These are phyloP conservation scores for Xylaria nigripes DNA, from an alignment of 495 filamentous ascomycete genomes.

Conservation along the genomic window DNA sequence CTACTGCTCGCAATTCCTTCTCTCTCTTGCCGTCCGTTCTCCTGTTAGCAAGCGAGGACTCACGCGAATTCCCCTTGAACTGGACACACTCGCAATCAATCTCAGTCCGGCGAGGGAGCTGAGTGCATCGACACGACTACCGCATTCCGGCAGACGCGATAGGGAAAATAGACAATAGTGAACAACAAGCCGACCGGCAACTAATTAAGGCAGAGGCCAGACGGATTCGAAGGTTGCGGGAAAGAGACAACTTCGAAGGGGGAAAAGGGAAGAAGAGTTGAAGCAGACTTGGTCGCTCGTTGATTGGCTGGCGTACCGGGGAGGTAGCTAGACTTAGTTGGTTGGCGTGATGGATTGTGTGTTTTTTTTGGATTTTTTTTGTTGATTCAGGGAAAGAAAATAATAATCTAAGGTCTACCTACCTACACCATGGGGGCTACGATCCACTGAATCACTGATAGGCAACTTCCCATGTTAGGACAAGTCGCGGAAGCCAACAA, in stretches of 20 bases:
- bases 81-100: constrained; percentile 23
- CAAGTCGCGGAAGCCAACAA: neutral
- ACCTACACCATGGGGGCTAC: constrained; percentile 17
- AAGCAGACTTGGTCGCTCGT: constrained; percentile 9
- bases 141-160: constrained; percentile 37
- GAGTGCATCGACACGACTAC: constrained; percentile 42
- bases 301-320: constrained; percentile 20
- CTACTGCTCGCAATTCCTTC: neutral
- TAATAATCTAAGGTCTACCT: constrained; percentile 8
- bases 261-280: constrained; percentile 7
- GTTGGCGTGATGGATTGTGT: constrained; percentile 2
- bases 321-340: constrained; percentile 2
- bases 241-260: constrained; percentile 6
- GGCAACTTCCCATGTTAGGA: constrained; percentile 7
- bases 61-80: constrained; percentile 5
- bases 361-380: constrained; percentile 20
- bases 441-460: constrained; percentile 18
- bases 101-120: constrained; percentile 50
- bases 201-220: neutral
- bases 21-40: neutral
- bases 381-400: constrained; percentile 23
- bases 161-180: constrained; percentile 9
- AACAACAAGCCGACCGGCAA: constrained; percentile 8
- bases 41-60: neutral
- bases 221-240: neutral